Conservation (phyloP, 2,329 filamentous ascomycete species). For the Colletotrichum tropicicola region DNA sequence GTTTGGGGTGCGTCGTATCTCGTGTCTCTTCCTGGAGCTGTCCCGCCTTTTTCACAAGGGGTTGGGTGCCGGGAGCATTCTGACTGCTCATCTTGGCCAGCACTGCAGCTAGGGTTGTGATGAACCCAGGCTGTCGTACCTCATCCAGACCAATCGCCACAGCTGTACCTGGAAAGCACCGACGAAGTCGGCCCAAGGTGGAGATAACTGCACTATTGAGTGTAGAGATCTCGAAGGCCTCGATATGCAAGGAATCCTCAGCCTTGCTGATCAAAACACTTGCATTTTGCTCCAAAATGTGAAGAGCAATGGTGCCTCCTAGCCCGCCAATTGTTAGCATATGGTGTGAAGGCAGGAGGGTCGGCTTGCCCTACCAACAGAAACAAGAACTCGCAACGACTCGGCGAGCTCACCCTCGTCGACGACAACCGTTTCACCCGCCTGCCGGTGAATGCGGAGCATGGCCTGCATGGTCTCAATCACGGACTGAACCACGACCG, state of each 20-base stretch:
- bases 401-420: not conserved
- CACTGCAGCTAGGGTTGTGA: constrained; percentile 33
- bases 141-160: constrained; percentile 31
- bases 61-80: constrained; percentile 25
- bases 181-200: constrained; percentile 39
- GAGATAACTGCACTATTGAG: constrained; percentile 35
- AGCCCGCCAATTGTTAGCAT: not conserved
- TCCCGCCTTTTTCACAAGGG: constrained; percentile 46
- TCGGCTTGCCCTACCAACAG: too few relatives aligned
- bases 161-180: constrained; percentile 38
- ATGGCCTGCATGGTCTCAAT: too few relatives aligned
- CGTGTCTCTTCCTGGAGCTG: constrained; percentile 48
- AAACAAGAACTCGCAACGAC: too few relatives aligned
- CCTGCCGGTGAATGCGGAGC: too few relatives aligned
- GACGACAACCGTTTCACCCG: not conserved
- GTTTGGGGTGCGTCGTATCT: constrained; percentile 57
- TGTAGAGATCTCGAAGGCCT: constrained; percentile 45
- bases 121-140: constrained; percentile 32
- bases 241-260: constrained; percentile 34
- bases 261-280: constrained; percentile 40
- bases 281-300: constrained; percentile 45
- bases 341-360: too few relatives aligned
- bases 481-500: not conserved
- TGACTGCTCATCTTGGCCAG: constrained; percentile 41
- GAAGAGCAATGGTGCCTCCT: constrained; percentile 35